Base-by-base conservation (phyloP, 257 asterid species). In the Petunia secreta region DNA sequence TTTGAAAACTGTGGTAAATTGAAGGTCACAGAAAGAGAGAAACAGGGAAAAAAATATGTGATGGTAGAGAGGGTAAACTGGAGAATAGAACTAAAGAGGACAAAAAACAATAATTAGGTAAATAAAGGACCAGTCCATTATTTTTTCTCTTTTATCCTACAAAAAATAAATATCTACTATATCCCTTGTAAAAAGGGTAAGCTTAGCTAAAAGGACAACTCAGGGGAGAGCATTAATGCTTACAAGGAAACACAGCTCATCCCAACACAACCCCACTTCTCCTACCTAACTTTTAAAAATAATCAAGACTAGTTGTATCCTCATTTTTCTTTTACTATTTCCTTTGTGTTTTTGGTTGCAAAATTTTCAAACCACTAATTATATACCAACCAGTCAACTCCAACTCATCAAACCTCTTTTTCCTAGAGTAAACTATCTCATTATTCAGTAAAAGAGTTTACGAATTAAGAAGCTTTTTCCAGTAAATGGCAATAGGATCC, bases 241-340 rank as follows among this genome's bases (percentile, higher is more conserved):
- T 40, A 16, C 43, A 59, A 5, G 79, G 14, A 67, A 25, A 11
- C 50, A 77, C 80, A 77, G 68, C 59, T 77, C 80, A 77, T 77
- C 39, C 80, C 71, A 77, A 77, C 57, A 59, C 71, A 58, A 55
- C 58, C 80, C 44, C 55, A 77, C 80, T 57, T 40, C 53, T 75
- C 55, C 75, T 44, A 44, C 16, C 75, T 4, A 68, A 43, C 55
- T 67, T 67, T n/a, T n/a, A 43, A 43, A 67, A 44, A 8, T 68
- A 68, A n/a, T 8, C 15, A 4, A n/a, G 40, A 68, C 40, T 43
- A 13, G 40, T 68, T 16, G 16, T 44, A 7, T 43, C 55, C 15
- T 67, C 75, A 43, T 16, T 43, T 43, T 43, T 65, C 52, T 64
- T 64, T 39, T 7, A 8, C 66, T 38, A 4, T 37, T 37, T 10